Evolutionary conservation across 495 filamentous ascomycete species (phyloP).

Genomic region (Penicillium coffeae): DNA sequence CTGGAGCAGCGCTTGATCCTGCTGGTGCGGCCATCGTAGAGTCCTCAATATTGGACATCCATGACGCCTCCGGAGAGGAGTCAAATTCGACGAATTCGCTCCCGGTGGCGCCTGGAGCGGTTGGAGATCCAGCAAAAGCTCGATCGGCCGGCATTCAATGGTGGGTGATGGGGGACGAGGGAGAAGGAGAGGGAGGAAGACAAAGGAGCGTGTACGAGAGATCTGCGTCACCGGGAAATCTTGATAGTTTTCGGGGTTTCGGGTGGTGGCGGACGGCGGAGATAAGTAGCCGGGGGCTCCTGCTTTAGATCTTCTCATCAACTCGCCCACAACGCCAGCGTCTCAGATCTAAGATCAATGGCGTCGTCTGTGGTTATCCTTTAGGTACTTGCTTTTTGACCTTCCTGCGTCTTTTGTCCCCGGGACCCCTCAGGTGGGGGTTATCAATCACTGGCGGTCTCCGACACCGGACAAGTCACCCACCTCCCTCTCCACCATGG

Average conservation of each 20-base stretch:
- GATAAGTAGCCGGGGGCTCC: conserved; percentile 19
- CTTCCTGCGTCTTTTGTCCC: conserved; percentile 1
- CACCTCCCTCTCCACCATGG: conserved; percentile 38
- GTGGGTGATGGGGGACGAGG: background rate
- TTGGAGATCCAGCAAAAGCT: conserved; percentile 11
- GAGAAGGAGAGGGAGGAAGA: background rate
- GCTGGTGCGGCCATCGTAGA: conserved; percentile 35
- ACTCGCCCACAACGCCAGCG: background rate
- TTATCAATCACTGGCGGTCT: conserved; percentile 30
- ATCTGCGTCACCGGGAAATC: conserved; percentile 17
- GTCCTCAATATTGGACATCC: conserved; percentile 30
- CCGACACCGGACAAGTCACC: conserved; percentile 23
- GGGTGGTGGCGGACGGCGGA: conserved; percentile 25
- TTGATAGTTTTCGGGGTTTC: conserved; percentile 30
- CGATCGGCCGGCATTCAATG: conserved; percentile 19
- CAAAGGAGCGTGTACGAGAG: background rate
- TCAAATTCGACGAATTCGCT: conserved; percentile 13
- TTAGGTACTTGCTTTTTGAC: conserved; percentile 7
- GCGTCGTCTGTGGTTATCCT: conserved; percentile 1
- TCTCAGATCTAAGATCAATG: conserved; percentile 11
- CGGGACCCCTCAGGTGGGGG: conserved; percentile 16
- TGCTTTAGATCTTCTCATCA: conserved; percentile 4
- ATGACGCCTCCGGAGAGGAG: conserved; percentile 29
- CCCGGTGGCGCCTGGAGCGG: conserved; percentile 5
- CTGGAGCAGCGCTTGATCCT: conserved; percentile 23